Evolutionary conservation across 352 stramenopile genomes (phyloP), one percentile per base, ranked within the genome.

Genomic region (Phytopythium vexans): DNA sequence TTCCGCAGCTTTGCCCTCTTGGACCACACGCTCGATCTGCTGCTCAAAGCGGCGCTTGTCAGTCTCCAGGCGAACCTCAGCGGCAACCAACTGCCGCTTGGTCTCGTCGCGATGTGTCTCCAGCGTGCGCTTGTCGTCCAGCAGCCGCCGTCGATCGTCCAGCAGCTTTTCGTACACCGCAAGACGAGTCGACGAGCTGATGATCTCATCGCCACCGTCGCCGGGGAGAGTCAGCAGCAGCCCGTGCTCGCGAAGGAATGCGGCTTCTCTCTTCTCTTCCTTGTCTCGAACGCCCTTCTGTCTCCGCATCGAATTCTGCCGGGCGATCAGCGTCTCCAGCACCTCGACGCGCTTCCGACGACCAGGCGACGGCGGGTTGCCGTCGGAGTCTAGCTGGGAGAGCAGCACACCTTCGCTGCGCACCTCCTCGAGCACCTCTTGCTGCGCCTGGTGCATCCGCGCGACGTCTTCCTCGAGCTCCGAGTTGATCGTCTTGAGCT

Each of bases 141-240:
- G 14, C 31, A 56, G 34, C 5, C 27, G 39, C 8, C 21, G 21
- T 27, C 21, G 21, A 27, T 45, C 43, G 12, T 55, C 10, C 12
- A 72, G 15, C 39, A 77, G 41, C 47, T 41, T 45, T 11, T 53
- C 64, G 54, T 81, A 77, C 12, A 77, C 57, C 9, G 34, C 39
- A 11, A 77, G 21, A 6, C 62, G 68, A 5, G 35, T 43, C n/a
- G 32, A 45, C n/a, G 51, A 45, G 6, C 63, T 56, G 7, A 78
- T 41, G 0, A 34, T 35, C 21, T 27, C 21, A 27, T 27, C 21
- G 21, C 21, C 21, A 27, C 21, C 21, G 21, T 27, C 21, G 21
- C 21, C 2, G 21, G 21, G 21, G 21, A 27, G 21, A 27, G 21
- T 27, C 21, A 27, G 21, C 0, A 72, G 41, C 11, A 79, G 54